Conservation (phyloP, 768 basidiomycete species). For the Leccinum longicurvipes region DNA sequence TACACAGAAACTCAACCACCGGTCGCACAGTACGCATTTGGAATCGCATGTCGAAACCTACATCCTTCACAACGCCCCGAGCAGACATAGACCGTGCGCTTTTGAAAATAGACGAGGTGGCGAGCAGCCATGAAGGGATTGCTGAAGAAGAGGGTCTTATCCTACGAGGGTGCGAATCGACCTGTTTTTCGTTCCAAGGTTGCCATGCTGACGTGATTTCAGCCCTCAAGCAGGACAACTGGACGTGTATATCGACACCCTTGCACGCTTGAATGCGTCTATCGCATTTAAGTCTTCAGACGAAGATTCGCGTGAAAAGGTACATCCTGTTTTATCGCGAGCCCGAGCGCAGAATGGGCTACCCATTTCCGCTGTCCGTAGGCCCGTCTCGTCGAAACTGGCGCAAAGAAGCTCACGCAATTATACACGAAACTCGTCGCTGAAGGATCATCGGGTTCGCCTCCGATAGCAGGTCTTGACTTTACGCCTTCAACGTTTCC, state of each 20-base stretch:
- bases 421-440: constrained; percentile 87
- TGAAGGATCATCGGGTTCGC: constrained; percentile 76
- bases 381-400: constrained; percentile 79
- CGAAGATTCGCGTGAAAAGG: constrained; percentile 52
- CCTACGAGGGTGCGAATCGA: constrained; percentile 56
- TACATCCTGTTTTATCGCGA: constrained; percentile 16
- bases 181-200: neutral
- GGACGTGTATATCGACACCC: constrained; percentile 60
- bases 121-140: constrained; percentile 70
- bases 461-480: constrained; percentile 57
- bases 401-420: constrained; percentile 77
- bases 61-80: neutral
- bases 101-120: constrained; percentile 73
- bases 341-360: neutral
- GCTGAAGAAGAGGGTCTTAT: constrained; percentile 78
- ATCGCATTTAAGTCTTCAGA: constrained; percentile 73
- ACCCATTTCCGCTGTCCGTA: constrained; percentile 7
- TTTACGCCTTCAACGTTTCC: constrained; percentile 56
- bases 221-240: constrained; percentile 74
- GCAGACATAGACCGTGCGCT: constrained; percentile 80
- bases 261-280: constrained; percentile 74
- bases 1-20: constrained; percentile 68
- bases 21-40: constrained; percentile 61
- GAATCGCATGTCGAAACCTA: neutral
- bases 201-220: neutral